Evolutionary conservation across 257 asterid species (phyloP).

Genomic region (Galeopsis tetrahit): DNA sequence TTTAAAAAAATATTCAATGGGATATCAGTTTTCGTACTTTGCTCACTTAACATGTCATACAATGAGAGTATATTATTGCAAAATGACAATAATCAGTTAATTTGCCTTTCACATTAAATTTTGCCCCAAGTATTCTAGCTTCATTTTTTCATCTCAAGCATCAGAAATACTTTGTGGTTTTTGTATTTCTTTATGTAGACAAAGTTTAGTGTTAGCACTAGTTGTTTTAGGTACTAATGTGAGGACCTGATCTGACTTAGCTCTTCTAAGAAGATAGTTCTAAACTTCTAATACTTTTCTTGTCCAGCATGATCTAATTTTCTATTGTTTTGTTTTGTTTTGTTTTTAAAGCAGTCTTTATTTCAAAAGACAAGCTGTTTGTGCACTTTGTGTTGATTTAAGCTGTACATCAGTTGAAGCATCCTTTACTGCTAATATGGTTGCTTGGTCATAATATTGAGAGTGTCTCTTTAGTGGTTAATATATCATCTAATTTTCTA

Average conservation of each 20-base stretch:
- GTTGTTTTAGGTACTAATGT: background rate
- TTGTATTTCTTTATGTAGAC: background rate
- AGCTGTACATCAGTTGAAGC: constrained; percentile 55
- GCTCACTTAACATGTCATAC: background rate
- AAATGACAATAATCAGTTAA: background rate
- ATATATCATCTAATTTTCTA: constrained; percentile 13
- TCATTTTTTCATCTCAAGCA: no score
- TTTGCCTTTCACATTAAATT: constrained; percentile 10
- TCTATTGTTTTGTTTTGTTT: constrained; percentile 1
- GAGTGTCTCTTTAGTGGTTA: constrained; percentile 42
- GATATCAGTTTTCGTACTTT: constrained; percentile 4
- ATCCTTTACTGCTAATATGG: constrained; percentile 75
- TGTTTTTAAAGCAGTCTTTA: background rate
- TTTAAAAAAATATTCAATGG: constrained; percentile 1
- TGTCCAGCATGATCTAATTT: constrained; percentile 3
- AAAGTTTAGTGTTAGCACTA: background rate
- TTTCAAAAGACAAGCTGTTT: constrained; percentile 31
- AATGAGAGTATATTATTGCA: constrained; percentile 7
- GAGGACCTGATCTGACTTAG: background rate
- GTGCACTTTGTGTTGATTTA: constrained; percentile 64
- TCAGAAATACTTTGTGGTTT: background rate
- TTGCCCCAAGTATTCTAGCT: background rate
- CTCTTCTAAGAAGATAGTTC: constrained; percentile 18
- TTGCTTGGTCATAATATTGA: constrained; percentile 73
- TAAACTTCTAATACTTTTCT: background rate